Evolutionary conservation across 208 protist genomes (phyloP), one percentile per base, ranked within the genome.

Genomic region (Acanthamoeba divionensis): DNA sequence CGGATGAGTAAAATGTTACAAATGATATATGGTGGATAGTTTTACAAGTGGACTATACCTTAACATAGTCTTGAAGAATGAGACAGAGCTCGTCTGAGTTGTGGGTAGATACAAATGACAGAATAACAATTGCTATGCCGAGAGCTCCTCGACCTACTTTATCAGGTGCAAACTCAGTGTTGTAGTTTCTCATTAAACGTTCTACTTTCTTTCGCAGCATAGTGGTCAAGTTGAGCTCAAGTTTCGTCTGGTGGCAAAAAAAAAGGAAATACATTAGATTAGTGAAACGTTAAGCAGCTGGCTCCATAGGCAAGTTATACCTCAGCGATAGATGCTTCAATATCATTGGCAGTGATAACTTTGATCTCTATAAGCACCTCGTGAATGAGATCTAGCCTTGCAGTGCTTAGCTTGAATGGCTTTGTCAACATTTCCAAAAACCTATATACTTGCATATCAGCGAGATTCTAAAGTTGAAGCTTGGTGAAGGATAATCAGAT

Each of bases 361-460:
- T 85, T 85, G 52, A 85, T 47, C 52, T 85, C 75, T 29, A 85
- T 55, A 47, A 85, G 75, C 52, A 85, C 52, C 41, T 85, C 75
- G 13, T 85, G 75, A 36, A 85, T 63, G 13, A 63, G 33, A 12
- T 85, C 75, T 54, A 85, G 44, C 0, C 75, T 47, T n/a, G 75
- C 48, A 21, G 75, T 85, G 8, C 50, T 31, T 5, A 85, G 75
- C 47, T 31, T 60, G 47, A 85, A 85, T 36, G 21, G 75, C 10
- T 9, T 36, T 15, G 63, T n/a, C 41, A 85, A 29, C 44, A 62
- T 63, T n/a, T 85, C 75, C 69, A 79, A 54, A 15, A 45, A 69
- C 24, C 62, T 69, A 33, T 13, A 77, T 38, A 10, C 57, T 36
- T 9, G 33, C 57, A 7, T 29, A 57, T 57, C 52, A 69, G 12